These are phyloP conservation scores for Aspergillus egyptiacus DNA, from an alignment of 495 filamentous ascomycete species.

Conservation along the genomic window DNA sequence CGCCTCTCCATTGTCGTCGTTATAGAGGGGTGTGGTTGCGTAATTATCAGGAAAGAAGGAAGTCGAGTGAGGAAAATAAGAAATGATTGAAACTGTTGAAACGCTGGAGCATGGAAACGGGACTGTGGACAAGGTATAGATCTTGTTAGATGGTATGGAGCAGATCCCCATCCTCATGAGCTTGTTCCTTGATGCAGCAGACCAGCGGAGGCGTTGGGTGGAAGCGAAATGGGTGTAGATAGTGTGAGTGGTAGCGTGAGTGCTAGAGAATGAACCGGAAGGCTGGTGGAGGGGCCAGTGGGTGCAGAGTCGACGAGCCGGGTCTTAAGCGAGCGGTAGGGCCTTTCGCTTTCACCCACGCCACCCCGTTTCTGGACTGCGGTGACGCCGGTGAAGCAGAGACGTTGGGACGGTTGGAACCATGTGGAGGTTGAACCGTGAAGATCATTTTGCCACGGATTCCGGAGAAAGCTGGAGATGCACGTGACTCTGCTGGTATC, in stretches of 20 bases:
- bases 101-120: neutral
- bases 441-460: too few relatives aligned
- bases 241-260: conserved; percentile 21
- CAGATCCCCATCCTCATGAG: neutral
- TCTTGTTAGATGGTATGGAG: neutral
- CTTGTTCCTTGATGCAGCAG: neutral
- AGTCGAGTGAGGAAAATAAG: neutral
- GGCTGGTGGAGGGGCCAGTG: conserved; percentile 1
- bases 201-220: conserved; percentile 29
- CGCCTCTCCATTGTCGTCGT: neutral
- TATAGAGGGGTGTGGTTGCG: neutral
- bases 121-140: neutral
- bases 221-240: conserved; percentile 25
- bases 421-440: too few relatives aligned
- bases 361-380: conserved; percentile 25
- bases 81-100: too few relatives aligned
- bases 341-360: conserved; percentile 29
- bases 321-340: conserved; percentile 19
- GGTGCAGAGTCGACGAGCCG: conserved; percentile 13
- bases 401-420: too few relatives aligned
- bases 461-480: too few relatives aligned
- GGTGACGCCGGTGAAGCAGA: too few relatives aligned
- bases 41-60: neutral
- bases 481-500: neutral
- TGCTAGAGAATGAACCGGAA: conserved; percentile 37